These are phyloP conservation scores for Termitomyces sp. DNA, from an alignment of 1,284 basidiomycete genomes.

Conservation along the genomic window DNA sequence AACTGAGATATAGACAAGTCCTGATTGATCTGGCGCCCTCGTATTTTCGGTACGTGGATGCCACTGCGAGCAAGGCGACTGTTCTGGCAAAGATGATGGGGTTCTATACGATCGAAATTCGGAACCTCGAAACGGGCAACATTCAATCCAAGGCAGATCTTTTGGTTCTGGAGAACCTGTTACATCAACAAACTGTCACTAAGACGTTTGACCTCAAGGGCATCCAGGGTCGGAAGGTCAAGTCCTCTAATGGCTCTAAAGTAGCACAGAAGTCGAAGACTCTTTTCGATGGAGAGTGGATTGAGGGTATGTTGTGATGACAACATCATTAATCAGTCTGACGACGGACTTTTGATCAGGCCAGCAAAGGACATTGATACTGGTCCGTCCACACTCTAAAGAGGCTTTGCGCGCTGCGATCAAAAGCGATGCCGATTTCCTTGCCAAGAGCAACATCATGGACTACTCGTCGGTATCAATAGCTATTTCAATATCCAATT, in stretches of 20 bases:
- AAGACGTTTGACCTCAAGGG: conserved; percentile 79
- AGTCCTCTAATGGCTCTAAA: conserved; percentile 35
- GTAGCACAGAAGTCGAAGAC: conserved; percentile 39
- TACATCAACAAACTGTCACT: conserved; percentile 59
- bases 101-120: conserved; percentile 72
- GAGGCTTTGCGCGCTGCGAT: conserved; percentile 63
- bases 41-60: conserved; percentile 73
- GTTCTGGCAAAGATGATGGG: conserved; percentile 73
- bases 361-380: conserved; percentile 57
- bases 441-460: conserved; percentile 75
- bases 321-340: background rate
- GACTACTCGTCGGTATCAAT: conserved; percentile 61
- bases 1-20: conserved; percentile 49
- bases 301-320: conserved; percentile 48
- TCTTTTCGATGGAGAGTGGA: conserved; percentile 77
- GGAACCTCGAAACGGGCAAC: conserved; percentile 63
- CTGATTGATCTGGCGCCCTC: conserved; percentile 69
- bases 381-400: conserved; percentile 69
- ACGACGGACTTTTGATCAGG: conserved; percentile 28
- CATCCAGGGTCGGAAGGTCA: conserved; percentile 67
- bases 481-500: background rate
- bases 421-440: conserved; percentile 63
- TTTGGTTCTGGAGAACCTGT: conserved; percentile 79
- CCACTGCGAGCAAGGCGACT: conserved; percentile 59
- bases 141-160: conserved; percentile 67